Conservation (phyloP, 192 early-diverging fungal genomes). For the Neocallimastix lanati region DNA sequence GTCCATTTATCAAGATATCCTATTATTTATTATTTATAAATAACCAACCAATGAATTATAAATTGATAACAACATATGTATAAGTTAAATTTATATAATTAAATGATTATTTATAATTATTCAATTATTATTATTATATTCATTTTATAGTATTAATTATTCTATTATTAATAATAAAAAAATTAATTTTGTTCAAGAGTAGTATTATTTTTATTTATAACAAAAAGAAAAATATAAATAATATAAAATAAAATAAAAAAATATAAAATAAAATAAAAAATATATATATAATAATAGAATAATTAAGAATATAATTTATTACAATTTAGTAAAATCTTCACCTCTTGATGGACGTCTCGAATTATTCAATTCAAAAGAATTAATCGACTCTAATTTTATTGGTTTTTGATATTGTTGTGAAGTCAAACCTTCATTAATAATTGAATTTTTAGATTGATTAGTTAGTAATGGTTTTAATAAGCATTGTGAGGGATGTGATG, state of each 20-base stretch:
- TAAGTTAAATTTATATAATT: too few species aligned
- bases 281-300: not conserved
- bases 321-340: not conserved
- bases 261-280: not conserved
- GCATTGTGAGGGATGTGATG: not conserved
- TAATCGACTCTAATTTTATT: not conserved
- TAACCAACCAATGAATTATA: not conserved
- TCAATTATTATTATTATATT: too few species aligned
- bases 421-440: not conserved
- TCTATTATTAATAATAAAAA: too few species aligned
- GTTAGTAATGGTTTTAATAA: not conserved
- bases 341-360: not conserved
- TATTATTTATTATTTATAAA: not conserved
- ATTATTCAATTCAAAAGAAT: not conserved
- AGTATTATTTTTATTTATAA: too few species aligned
- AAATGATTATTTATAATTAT: too few species aligned
- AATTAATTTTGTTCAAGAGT: too few species aligned
- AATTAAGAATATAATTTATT: not conserved
- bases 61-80: not conserved
- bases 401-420: not conserved
- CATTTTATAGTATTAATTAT: too few species aligned
- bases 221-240: too few species aligned
- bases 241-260: not conserved
- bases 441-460: not conserved
- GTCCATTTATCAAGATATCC: not conserved